Evolutionary conservation across 2,329 filamentous ascomycete genomes (phyloP), one percentile per base, ranked within the genome.

Genomic region (Aspergillus udagawae): DNA sequence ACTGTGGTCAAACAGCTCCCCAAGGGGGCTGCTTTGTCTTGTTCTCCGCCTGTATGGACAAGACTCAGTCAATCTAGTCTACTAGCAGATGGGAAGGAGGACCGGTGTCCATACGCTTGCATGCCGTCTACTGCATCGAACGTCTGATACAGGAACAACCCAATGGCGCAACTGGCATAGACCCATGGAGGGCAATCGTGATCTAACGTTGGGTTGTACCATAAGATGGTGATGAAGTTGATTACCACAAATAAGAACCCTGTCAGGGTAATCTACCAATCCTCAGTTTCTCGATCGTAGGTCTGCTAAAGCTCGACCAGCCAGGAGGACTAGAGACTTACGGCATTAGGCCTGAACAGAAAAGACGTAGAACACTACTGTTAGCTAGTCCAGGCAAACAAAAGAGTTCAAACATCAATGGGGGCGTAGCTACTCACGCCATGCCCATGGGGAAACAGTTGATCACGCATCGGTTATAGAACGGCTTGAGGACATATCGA

Each of bases 1-100:
- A 81, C 92, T 92, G 75, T 99, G 94, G 73, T 99, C 94, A 72
- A 99, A 99, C 25, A 99, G 84, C 75, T 99, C 94, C 63, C 94
- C 94, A 32, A 99, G 81, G 6, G 94, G 94, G 12, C 94, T 93
- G 71, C 91, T 96, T 73, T 97, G 94, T 65, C 83, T 86, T 21
- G 94, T 99, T 72, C 94, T 87, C 69, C 93, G 86, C 55, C 89
- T 91, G 56, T 35, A 38, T 21, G 21, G 52, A 45, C 53, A 21
- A 23, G 25, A 52, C 48, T 61, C 52, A 61, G 55, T 41, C 44
- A 47, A 52, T 51, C 21, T 20, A 53, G 17, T 20, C 58, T 49
- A 49, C 55, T 55, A 35, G 17, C 41, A n/a, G 17, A 53, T 10
- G 23, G 17, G 17, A n/a, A 48, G n/a, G 7, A 50, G 10, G 51